Evolutionary conservation across 345 rosid species (phyloP), one percentile per base, ranked within the genome.

Genomic region (Gossypium australe): DNA sequence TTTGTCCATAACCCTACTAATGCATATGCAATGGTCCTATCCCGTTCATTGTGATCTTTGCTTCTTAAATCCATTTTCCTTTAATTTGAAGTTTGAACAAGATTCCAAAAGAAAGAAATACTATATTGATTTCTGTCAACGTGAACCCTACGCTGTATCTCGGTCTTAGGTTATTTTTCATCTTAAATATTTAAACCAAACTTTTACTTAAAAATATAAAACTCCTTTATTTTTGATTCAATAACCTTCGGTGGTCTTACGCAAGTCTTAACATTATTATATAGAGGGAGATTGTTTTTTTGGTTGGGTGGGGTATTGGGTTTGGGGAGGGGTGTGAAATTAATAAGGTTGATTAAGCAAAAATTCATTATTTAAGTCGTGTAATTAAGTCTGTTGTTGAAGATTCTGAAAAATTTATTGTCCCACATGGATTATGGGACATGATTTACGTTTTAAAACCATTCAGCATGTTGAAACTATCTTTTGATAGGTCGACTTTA

Each of bases 101-200:
- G 2, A 45, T 9, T 45, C 49, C 49, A 45, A 25, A 29, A 29
- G 34, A 34, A 34, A 4, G 38, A 34, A 34, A 4, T 34, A 4
- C 6, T 4, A 4, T 34, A 34, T 34, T 34, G 41, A 34, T 20
- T 17, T 38, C 18, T 6, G 43, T 29, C 73, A 71, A 58, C 62
- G 74, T 77, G 76, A 66, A 52, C 76, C 61, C 83, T 62, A 80
- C 80, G 82, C 72, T 25, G 64, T 63, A 6, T 47, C 51, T 47
- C 2, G 22, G n/a, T 38, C 47, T 49, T 34, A 49, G 24, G 1
- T 47, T 34, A 34, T 20, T 63, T 34, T 63, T 34, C 38, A 1
- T 2, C 17, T 63, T 38, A 17, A 34, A 34, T 38, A 16, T 63
- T 47, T 34, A 34, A 34, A 34, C 7, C 7, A 34, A 34, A 5